A percentile compares a stretch with the other conserved stretches of the same genome.
Evolutionary conservation across 768 basidiomycete genomes (phyloP).

Genomic region (Collybia mongolica): DNA sequence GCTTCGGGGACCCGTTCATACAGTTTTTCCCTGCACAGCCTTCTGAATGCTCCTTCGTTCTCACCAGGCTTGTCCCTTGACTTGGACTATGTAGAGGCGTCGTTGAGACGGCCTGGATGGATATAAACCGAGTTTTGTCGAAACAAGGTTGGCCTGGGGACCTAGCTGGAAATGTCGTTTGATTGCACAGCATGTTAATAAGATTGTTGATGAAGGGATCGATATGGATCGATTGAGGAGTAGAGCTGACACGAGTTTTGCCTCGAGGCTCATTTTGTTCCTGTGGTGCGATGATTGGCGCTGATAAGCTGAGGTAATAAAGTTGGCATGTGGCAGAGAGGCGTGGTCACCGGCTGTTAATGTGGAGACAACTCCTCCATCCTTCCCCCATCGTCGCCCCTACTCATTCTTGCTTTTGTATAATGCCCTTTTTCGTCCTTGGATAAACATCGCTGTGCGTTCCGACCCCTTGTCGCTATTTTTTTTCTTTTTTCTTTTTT

Average conservation of each 20-base stretch:
- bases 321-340: conserved; percentile 19
- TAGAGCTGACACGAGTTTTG: neutral
- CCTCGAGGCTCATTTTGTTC: conserved; percentile 16
- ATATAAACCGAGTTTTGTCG: too few relatives aligned
- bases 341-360: conserved; percentile 17
- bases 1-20: neutral
- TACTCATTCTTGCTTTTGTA: neutral
- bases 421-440: conserved; percentile 9
- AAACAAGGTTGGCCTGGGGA: neutral
- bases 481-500: neutral
- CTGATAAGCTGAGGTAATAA: conserved; percentile 15
- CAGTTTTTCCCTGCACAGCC: neutral
- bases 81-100: too few relatives aligned
- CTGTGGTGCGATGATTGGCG: conserved; percentile 16
- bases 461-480: conserved; percentile 3
- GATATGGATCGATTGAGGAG: neutral
- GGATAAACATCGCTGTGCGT: conserved; percentile 18
- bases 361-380: conserved; percentile 12
- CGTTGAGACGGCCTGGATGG: too few relatives aligned
- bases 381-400: conserved; percentile 4
- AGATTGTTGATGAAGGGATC: too few relatives aligned
- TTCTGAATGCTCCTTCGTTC: too few relatives aligned
- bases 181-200: neutral
- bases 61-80: too few relatives aligned
- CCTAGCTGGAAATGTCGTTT: neutral